Conservation (phyloP, 345 rosid genomes). For the Salix purpurea region DNA sequence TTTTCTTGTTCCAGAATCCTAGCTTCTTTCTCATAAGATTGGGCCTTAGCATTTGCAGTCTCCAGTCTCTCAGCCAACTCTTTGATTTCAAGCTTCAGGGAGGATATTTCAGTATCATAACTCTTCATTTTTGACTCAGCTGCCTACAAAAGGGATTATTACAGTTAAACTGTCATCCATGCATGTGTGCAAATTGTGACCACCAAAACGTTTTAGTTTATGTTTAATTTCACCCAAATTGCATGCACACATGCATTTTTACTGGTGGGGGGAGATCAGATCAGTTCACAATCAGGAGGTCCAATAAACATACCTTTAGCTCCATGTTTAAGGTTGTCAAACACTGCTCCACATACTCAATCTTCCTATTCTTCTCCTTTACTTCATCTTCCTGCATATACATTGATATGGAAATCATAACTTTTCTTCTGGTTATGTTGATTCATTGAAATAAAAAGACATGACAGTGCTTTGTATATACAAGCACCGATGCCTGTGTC, state of each 20-base stretch:
- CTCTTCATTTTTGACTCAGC: slow-evolving; percentile 79
- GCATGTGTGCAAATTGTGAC: not conserved
- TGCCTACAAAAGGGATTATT: slow-evolving; percentile 50
- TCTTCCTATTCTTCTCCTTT: slow-evolving; percentile 55
- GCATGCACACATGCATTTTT: not conserved
- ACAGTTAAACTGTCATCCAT: slow-evolving; percentile 1
- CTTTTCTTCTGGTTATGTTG: not conserved
- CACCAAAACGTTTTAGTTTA: not conserved
- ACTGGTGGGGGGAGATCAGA: not conserved
- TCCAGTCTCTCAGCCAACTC: slow-evolving; percentile 61
- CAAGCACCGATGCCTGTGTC: not conserved
- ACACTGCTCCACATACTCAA: slow-evolving; percentile 78
- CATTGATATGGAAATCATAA: slow-evolving; percentile 9
- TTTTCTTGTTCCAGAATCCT: slow-evolving; percentile 82
- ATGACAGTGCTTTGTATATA: not conserved
- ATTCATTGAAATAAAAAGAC: not conserved
- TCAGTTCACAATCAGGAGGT: not conserved
- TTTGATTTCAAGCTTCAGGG: slow-evolving; percentile 53
- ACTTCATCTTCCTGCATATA: slow-evolving; percentile 75
- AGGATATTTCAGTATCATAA: slow-evolving; percentile 64
- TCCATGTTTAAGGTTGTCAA: slow-evolving; percentile 73
- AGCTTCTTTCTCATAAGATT: slow-evolving; percentile 73
- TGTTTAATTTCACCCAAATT: not conserved
- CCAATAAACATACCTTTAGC: slow-evolving; percentile 58
- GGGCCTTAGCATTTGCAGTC: slow-evolving; percentile 61